Evolutionary conservation across 2,329 filamentous ascomycete genomes (phyloP).

Genomic region (Talaromyces amestolkiae): DNA sequence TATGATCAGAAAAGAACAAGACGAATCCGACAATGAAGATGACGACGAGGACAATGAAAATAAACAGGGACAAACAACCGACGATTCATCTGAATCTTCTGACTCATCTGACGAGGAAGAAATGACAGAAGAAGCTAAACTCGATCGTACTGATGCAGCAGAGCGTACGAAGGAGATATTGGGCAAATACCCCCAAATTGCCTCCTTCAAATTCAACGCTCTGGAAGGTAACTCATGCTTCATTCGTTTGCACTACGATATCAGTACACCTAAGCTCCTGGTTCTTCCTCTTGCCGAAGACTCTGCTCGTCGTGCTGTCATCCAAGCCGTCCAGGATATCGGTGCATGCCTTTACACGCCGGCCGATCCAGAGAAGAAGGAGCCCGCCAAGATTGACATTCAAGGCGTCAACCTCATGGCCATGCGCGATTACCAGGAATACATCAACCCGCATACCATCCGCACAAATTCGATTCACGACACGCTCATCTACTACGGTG

Average conservation of each 20-base stretch:
- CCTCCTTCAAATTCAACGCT: conserved; percentile 77
- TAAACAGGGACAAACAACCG: conserved; percentile 26
- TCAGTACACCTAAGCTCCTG: conserved; percentile 79
- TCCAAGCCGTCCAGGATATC: conserved; percentile 81
- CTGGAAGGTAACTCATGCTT: conserved; percentile 70
- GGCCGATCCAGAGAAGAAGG: conserved; percentile 52
- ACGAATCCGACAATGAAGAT: conserved; percentile 56
- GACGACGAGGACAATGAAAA: conserved; percentile 17
- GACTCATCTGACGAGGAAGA: conserved; percentile 50
- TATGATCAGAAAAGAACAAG: conserved; percentile 65
- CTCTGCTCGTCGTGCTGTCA: conserved; percentile 72
- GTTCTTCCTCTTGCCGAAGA: conserved; percentile 88
- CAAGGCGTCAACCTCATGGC: conserved; percentile 83
- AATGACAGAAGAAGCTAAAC: conserved; percentile 41
- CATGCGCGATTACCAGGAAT: conserved; percentile 83
- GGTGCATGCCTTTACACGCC: conserved; percentile 68
- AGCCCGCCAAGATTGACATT: conserved; percentile 63
- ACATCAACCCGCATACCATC: conserved; percentile 80
- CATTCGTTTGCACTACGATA: conserved; percentile 78
- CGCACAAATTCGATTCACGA: conserved; percentile 90
- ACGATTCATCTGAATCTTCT: conserved; percentile 15
- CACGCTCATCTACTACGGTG: conserved; percentile 81
- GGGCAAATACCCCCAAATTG: conserved; percentile 64
- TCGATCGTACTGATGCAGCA: conserved; percentile 42
- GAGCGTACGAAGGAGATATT: conserved; percentile 64